Evolutionary conservation across 1,139 yeast species (phyloP).

Genomic region (Magnusiomyces starmeri): DNA sequence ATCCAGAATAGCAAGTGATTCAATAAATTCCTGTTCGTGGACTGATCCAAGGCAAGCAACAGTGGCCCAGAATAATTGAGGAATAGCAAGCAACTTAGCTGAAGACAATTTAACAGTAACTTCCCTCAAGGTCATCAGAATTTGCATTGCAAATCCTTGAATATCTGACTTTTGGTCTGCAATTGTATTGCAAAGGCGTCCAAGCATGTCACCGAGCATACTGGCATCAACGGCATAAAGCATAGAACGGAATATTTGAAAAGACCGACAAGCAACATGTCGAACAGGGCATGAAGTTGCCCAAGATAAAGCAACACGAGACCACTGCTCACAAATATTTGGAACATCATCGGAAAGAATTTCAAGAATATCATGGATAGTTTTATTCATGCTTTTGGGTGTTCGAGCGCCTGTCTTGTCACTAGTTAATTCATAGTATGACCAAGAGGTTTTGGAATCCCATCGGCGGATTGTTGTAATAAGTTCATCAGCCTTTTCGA

Average conservation of each 20-base stretch:
- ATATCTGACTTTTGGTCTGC: constrained; percentile 84
- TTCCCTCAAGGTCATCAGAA: constrained; percentile 89
- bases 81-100: constrained; percentile 73
- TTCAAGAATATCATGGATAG: constrained; percentile 57
- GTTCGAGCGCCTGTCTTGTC: constrained; percentile 79
- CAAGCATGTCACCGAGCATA: constrained; percentile 91
- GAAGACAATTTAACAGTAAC: constrained; percentile 78
- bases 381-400: constrained; percentile 78
- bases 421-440: constrained; percentile 74
- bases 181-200: constrained; percentile 84
- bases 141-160: constrained; percentile 97
- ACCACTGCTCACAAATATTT: constrained; percentile 72
- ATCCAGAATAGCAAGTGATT: constrained; percentile 71
- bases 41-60: constrained; percentile 87
- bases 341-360: constrained; percentile 47
- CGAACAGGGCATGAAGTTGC: constrained; percentile 97
- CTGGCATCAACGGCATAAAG: constrained; percentile 71
- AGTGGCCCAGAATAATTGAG: constrained; percentile 92
- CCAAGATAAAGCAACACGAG: constrained; percentile 78
- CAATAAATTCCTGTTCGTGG: constrained; percentile 90
- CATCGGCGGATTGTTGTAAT: constrained; percentile 43
- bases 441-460: constrained; percentile 54
- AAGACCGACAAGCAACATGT: constrained; percentile 93
- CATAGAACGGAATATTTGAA: constrained; percentile 82
- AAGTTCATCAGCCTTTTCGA: constrained; percentile 44